Percentiles rank a stretch among this genome's conserved stretches.
phyloP scores from a whole-genome alignment of 2,329 filamentous ascomycete species.

The Trichoderma asperellum region DNA sequence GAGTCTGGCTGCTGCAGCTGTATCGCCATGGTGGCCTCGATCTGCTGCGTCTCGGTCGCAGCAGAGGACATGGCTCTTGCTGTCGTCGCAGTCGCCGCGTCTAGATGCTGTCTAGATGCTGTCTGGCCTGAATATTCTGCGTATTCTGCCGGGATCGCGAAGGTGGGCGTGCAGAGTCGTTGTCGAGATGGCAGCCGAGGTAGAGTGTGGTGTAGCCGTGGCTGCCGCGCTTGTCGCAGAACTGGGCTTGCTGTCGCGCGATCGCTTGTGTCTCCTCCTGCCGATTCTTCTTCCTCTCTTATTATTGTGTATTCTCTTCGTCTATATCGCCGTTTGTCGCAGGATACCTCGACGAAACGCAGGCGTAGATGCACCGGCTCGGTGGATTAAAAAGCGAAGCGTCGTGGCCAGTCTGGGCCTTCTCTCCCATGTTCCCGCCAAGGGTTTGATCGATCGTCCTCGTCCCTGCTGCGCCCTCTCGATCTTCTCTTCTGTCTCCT shows the following conservation, averaged over 20 bases:
- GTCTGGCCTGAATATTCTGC: background rate
- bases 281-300: background rate
- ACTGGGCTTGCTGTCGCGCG: background rate
- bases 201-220: background rate
- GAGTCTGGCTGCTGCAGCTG: slow-evolving; percentile 27
- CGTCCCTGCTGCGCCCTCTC: background rate
- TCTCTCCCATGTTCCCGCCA: slow-evolving; percentile 24
- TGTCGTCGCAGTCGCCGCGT: background rate
- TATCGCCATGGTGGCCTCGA: slow-evolving; percentile 16
- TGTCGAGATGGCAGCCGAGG: background rate
- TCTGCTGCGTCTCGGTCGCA: slow-evolving; percentile 15
- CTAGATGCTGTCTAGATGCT: background rate
- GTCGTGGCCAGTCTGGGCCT: background rate
- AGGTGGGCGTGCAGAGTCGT: background rate
- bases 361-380: slow-evolving; percentile 26
- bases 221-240: background rate
- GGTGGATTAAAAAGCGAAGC: slow-evolving; percentile 18
- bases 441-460: background rate
- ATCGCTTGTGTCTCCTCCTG: background rate
- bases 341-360: background rate
- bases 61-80: slow-evolving; percentile 8
- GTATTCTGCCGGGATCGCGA: background rate
- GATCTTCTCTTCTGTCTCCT: background rate
- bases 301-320: background rate
- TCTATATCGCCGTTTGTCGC: slow-evolving; percentile 4